Evolutionary conservation across 2,329 filamentous ascomycete species (phyloP).

Genomic region (Fusarium lateritium): DNA sequence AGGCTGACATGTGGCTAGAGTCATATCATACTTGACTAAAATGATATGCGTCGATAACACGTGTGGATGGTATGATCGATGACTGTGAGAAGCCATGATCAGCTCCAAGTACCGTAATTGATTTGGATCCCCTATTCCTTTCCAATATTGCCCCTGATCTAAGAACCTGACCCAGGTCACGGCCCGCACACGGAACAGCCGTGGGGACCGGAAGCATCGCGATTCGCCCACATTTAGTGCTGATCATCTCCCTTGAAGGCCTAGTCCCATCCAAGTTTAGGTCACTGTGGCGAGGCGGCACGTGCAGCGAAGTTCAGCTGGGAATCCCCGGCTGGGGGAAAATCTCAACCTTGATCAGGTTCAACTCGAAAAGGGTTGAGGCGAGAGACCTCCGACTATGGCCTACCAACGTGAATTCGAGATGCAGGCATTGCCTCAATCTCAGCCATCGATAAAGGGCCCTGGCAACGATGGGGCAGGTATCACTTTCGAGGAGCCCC

Average conservation of each 20-base stretch:
- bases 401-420: constrained; percentile 39
- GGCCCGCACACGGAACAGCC: constrained; percentile 14
- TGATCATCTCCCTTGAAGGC: neutral
- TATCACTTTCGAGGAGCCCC: neutral
- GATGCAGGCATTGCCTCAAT: constrained; percentile 32
- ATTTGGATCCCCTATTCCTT: too few species aligned
- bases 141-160: neutral
- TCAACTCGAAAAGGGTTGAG: neutral
- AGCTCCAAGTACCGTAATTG: too few species aligned
- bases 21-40: neutral
- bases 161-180: neutral
- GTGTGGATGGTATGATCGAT: too few species aligned
- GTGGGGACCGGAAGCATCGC: constrained; percentile 4
- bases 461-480: constrained; percentile 4
- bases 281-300: constrained; percentile 17
- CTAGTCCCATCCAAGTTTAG: constrained; percentile 15
- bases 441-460: constrained; percentile 1
- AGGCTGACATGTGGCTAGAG: neutral
- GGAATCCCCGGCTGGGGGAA: constrained; percentile 10
- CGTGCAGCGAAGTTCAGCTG: constrained; percentile 10
- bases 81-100: too few species aligned
- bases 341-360: constrained; percentile 11
- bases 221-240: constrained; percentile 13
- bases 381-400: constrained; percentile 37
- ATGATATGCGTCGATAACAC: too few species aligned